Evolutionary conservation across 2,329 filamentous ascomycete species (phyloP).

Genomic region (Colletotrichum caudatum): DNA sequence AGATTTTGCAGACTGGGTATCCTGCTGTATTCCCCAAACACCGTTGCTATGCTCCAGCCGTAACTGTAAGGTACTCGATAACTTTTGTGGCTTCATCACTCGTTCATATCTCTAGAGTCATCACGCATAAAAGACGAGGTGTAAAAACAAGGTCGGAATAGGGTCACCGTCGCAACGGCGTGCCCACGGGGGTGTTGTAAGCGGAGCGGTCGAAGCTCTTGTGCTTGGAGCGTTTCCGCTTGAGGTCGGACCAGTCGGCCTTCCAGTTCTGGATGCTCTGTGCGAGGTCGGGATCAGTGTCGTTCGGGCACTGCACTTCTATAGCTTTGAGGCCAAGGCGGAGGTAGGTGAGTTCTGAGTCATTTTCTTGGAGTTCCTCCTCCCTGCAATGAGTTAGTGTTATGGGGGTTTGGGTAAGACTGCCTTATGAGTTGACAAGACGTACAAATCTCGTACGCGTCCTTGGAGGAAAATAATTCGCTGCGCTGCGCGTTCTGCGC

Average conservation of each 20-base stretch:
- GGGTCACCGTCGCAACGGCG: slow-evolving; percentile 39
- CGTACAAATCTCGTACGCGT: slow-evolving; percentile 69
- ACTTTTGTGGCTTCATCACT: slow-evolving; percentile 40
- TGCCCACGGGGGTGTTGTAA: slow-evolving; percentile 38
- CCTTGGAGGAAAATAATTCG: slow-evolving; percentile 71
- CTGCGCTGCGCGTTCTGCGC: slow-evolving; percentile 68
- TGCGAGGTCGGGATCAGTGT: slow-evolving; percentile 67
- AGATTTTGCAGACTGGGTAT: slow-evolving; percentile 35
- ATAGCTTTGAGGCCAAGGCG: slow-evolving; percentile 73
- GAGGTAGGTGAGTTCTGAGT: slow-evolving; percentile 71
- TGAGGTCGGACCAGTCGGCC: slow-evolving; percentile 67
- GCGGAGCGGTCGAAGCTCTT: slow-evolving; percentile 39
- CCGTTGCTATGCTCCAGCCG: slow-evolving; percentile 40
- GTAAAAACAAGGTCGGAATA: slow-evolving; percentile 31
- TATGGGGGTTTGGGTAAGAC: not conserved
- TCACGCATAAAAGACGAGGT: slow-evolving; percentile 37
- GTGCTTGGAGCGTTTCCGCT: slow-evolving; percentile 56
- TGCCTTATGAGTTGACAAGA: slow-evolving; percentile 22
- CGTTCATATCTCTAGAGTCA: slow-evolving; percentile 38
- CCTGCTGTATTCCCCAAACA: slow-evolving; percentile 36
- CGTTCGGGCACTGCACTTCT: slow-evolving; percentile 67
- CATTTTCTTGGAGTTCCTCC: slow-evolving; percentile 66
- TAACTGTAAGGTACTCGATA: slow-evolving; percentile 35
- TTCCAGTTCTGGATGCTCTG: slow-evolving; percentile 73
- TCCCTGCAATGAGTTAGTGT: slow-evolving; percentile 56